Base-by-base conservation (phyloP, 495 filamentous ascomycete genomes). In the Achaetomiella virescens region DNA sequence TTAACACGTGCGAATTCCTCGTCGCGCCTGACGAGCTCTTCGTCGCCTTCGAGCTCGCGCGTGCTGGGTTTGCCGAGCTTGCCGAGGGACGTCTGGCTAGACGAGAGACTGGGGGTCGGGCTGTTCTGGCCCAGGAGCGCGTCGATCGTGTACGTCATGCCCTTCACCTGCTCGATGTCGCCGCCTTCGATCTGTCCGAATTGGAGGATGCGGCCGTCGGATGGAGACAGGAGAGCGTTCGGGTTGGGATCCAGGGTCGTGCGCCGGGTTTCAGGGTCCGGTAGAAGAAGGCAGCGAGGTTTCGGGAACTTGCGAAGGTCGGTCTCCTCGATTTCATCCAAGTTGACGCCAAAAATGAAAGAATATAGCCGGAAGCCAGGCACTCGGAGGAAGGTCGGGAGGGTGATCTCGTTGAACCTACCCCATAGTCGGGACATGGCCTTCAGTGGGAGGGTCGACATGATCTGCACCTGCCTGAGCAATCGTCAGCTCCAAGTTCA, bases 141-240 rank as follows among this genome's bases (percentile, higher is more conserved):
- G 66, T 97, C 93, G 44, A 99, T 78, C 55, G 87, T 93, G 70
- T 99, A 99, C 3, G 91, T 97, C 79, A 97, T 92, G 43, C 93
- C 93, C 70, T 99, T 99, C 37, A 97, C 92, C 69, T 97, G 93
- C 70, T 97, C 93, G n/a, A 99, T 91, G 61, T 96, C 87, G 27
- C 91, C 92, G 47, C 87, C 81, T 60, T 93, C 86, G 53, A 99
- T 96, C 59, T 81, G 85, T 3, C 93, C 93, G 62, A 90, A 97
- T 65, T 97, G 93, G 15, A 99, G 76, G 25, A 99, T 78, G 47
- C 85, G 83, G 9, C 93, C 95, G 70, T 99, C 93, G 14, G 95
- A 81, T 12, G 93, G 93, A 0, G 90, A 89, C 2, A 97, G 70
- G 10, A 98, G 75, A 2, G 88, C 85, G 59, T 83, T 84, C 2